phyloP scores from a whole-genome alignment of 768 basidiomycete species.

The Cystoderma amianthinum region DNA sequence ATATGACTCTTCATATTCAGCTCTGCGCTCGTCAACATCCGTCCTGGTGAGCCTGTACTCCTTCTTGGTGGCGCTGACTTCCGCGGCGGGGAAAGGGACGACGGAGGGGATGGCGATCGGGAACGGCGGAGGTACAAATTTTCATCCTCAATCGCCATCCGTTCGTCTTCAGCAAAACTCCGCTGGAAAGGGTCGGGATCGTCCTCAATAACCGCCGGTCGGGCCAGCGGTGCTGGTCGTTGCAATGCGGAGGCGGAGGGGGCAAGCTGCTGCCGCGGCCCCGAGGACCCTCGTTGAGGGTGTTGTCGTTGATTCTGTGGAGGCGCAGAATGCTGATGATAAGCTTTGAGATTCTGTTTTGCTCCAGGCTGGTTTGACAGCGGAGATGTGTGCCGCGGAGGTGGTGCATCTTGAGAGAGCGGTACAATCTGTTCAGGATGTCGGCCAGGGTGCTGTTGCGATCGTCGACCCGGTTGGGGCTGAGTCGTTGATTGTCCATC shows the following conservation, averaged over 20 bases:
- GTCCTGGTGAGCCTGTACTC: constrained; percentile 7
- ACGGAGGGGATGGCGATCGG: constrained; percentile 6
- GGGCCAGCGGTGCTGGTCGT: constrained; percentile 19
- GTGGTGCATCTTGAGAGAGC: constrained; percentile 8
- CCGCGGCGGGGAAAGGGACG: constrained; percentile 6
- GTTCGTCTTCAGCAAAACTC: constrained; percentile 24
- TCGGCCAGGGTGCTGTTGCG: constrained; percentile 1
- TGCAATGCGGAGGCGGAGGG: constrained; percentile 15
- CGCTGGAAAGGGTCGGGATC: constrained; percentile 35
- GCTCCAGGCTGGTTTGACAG: constrained; percentile 6
- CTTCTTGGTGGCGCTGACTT: constrained; percentile 1
- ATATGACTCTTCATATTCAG: constrained; percentile 33
- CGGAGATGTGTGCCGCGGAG: constrained; percentile 3
- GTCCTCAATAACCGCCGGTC: constrained; percentile 20
- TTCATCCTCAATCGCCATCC: background rate
- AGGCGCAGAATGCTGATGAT: background rate
- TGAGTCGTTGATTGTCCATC: constrained; percentile 6
- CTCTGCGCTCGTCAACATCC: constrained; percentile 31
- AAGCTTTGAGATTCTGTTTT: background rate
- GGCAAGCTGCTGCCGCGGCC: constrained; percentile 11
- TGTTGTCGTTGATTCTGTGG: background rate
- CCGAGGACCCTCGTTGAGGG: constrained; percentile 2
- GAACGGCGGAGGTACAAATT: constrained; percentile 4
- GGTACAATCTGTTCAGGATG: constrained; percentile 9
- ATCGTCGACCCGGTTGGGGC: constrained; percentile 2